Percentiles rank a stretch among this genome's conserved stretches.
These are phyloP conservation scores for Pochonia chlamydosporia DNA, from an alignment of 2,329 filamentous ascomycete genomes.

Conservation along the genomic window DNA sequence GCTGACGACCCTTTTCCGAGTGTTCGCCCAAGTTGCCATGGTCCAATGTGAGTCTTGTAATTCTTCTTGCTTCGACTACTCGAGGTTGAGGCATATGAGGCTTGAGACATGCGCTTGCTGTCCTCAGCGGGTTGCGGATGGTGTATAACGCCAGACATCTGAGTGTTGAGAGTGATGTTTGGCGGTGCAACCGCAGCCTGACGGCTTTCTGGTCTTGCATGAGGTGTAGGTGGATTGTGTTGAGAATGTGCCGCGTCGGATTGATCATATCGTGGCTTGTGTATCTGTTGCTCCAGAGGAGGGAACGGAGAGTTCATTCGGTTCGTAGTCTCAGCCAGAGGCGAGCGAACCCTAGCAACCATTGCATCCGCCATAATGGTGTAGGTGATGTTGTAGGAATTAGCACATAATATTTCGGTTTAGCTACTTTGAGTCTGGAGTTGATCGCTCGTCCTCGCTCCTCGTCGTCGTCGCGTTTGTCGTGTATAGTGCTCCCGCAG, in stretches of 20 bases:
- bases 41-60: conserved; percentile 74
- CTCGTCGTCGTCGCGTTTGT: conserved; percentile 6
- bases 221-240: conserved; percentile 6
- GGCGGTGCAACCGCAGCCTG: background rate
- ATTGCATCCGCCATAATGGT: conserved; percentile 24
- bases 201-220: conserved; percentile 2
- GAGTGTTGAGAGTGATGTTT: conserved; percentile 11
- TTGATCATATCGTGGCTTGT: conserved; percentile 25
- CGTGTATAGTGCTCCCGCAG: conserved; percentile 3
- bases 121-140: conserved; percentile 26
- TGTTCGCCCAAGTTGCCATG: conserved; percentile 87
- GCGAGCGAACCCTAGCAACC: conserved; percentile 28
- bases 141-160: conserved; percentile 17
- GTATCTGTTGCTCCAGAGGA: conserved; percentile 17
- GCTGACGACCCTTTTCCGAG: conserved; percentile 87
- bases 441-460: too few relatives aligned
- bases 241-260: conserved; percentile 8
- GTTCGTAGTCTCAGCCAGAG: conserved; percentile 41
- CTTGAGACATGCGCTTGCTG: conserved; percentile 32
- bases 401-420: conserved; percentile 28
- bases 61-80: conserved; percentile 34
- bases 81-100: conserved; percentile 34
- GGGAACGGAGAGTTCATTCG: conserved; percentile 38
- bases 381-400: conserved; percentile 16
- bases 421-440: conserved; percentile 10